Evolutionary conservation across 1,139 yeast genomes (phyloP).

Genomic region (Zygosaccharomyces pseudobailii): DNA sequence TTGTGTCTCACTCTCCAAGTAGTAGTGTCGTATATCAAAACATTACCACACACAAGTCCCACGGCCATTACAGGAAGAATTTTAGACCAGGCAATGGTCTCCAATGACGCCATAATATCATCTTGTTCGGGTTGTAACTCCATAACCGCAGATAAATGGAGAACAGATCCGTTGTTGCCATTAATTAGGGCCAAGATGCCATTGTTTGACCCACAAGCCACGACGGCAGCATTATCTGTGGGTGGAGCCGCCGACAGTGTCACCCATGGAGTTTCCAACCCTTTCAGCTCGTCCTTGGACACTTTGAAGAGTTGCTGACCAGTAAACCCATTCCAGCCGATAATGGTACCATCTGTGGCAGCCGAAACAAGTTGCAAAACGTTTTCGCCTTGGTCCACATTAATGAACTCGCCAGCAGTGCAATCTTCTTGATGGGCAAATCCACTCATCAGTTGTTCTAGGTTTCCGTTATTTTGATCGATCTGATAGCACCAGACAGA

Average conservation of each 20-base stretch:
- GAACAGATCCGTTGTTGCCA: constrained; percentile 63
- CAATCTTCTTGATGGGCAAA: constrained; percentile 76
- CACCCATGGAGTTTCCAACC: constrained; percentile 85
- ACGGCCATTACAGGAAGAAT: constrained; percentile 65
- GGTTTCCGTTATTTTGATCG: constrained; percentile 47
- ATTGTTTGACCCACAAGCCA: constrained; percentile 76
- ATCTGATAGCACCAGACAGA: constrained; percentile 91
- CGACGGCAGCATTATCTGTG: constrained; percentile 34
- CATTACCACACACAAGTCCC: constrained; percentile 86
- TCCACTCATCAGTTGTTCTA: constrained; percentile 73
- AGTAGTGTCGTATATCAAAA: constrained; percentile 72
- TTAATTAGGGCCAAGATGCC: constrained; percentile 78
- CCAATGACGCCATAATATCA: constrained; percentile 74
- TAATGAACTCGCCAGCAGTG: constrained; percentile 69
- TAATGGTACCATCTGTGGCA: constrained; percentile 84
- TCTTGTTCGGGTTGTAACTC: constrained; percentile 59
- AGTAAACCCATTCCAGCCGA: constrained; percentile 87
- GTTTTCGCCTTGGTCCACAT: constrained; percentile 55
- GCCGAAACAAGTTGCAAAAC: constrained; percentile 64
- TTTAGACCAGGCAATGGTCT: constrained; percentile 79
- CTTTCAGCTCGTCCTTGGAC: constrained; percentile 60
- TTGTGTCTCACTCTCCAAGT: constrained; percentile 83
- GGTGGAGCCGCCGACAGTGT: constrained; percentile 50
- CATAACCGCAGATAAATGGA: constrained; percentile 57
- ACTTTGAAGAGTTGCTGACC: constrained; percentile 61